Percentiles rank a stretch among this genome's conserved stretches.
phyloP scores from a whole-genome alignment of 2,329 filamentous ascomycete species.

The Colletotrichum sp. region DNA sequence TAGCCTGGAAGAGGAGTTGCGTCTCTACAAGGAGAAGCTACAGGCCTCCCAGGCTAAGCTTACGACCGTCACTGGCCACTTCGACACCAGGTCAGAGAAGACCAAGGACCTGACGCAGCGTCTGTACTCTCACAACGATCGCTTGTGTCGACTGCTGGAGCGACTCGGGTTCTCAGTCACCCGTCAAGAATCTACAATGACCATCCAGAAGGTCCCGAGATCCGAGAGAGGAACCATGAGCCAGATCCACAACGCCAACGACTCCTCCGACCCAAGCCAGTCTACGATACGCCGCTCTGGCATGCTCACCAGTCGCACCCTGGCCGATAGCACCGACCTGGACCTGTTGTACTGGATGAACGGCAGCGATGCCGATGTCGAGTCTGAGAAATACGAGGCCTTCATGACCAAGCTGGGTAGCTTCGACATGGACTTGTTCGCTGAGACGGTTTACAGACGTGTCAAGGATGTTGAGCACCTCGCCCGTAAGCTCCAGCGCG shows the following conservation, averaged over 20 bases:
- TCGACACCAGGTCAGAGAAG: constrained; percentile 73
- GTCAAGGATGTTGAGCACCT: constrained; percentile 94
- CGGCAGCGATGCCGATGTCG: constrained; percentile 66
- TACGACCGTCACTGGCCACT: constrained; percentile 56
- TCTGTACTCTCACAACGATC: constrained; percentile 83
- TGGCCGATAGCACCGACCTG: constrained; percentile 69
- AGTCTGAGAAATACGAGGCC: constrained; percentile 75
- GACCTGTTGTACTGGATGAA: constrained; percentile 85
- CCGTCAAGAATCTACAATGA: constrained; percentile 74
- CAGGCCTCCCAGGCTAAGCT: constrained; percentile 59
- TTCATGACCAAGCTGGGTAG: constrained; percentile 76
- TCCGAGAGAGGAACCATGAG: constrained; percentile 56
- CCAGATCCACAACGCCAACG: constrained; percentile 57
- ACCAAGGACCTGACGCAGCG: constrained; percentile 85
- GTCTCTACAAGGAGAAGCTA: constrained; percentile 70
- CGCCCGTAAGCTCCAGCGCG: constrained; percentile 91
- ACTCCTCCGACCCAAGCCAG: constrained; percentile 59
- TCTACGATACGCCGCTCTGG: constrained; percentile 58
- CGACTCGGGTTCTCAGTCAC: constrained; percentile 84
- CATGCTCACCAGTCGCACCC: constrained; percentile 56
- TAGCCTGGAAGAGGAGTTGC: constrained; percentile 77
- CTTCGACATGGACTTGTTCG: constrained; percentile 85
- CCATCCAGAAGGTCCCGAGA: constrained; percentile 73
- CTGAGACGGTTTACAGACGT: constrained; percentile 84
- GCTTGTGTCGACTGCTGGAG: constrained; percentile 83